Percentiles rank a stretch among this genome's conserved stretches.
phyloP scores from a whole-genome alignment of 306 rosid genomes.

The Pterocarpus santalinus region DNA sequence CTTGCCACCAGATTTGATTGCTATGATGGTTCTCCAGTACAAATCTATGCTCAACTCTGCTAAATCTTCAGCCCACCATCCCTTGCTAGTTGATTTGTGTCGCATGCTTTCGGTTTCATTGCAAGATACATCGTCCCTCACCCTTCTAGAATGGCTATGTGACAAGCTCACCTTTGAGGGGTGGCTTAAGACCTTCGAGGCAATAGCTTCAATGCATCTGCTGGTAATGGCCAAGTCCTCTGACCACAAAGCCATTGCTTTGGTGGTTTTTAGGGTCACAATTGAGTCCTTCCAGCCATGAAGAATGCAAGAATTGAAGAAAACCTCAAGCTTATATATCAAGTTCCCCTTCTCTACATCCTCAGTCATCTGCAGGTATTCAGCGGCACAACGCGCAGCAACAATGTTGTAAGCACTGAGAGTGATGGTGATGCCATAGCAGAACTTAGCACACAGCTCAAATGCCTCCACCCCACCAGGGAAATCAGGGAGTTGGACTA shows the following conservation, averaged over 20 bases:
- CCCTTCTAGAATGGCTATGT: conserved; percentile 73
- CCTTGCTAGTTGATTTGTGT: conserved; percentile 60
- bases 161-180: conserved; percentile 79
- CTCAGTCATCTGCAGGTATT: conserved; percentile 84
- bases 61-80: conserved; percentile 93
- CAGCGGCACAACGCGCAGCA: conserved; percentile 75
- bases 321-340: conserved; percentile 73
- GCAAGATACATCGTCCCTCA: conserved; percentile 71
- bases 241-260: conserved; percentile 73
- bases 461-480: conserved; percentile 85
- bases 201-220: conserved; percentile 82
- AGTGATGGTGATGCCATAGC: conserved; percentile 84
- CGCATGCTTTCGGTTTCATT: conserved; percentile 70
- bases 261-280: conserved; percentile 77
- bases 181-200: conserved; percentile 71
- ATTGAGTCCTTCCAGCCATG: conserved; percentile 87
- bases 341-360: conserved; percentile 87
- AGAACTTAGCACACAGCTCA: conserved; percentile 91
- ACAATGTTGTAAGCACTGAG: conserved; percentile 82
- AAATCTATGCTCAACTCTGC: conserved; percentile 84
- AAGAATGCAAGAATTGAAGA: conserved; percentile 82
- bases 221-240: conserved; percentile 77
- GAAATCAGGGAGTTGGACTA: conserved; percentile 81
- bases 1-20: conserved; percentile 75
- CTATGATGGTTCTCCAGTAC: conserved; percentile 87